These are phyloP conservation scores for Adansonia rubrostipa DNA, from an alignment of 441 rosid species.

Conservation along the genomic window DNA sequence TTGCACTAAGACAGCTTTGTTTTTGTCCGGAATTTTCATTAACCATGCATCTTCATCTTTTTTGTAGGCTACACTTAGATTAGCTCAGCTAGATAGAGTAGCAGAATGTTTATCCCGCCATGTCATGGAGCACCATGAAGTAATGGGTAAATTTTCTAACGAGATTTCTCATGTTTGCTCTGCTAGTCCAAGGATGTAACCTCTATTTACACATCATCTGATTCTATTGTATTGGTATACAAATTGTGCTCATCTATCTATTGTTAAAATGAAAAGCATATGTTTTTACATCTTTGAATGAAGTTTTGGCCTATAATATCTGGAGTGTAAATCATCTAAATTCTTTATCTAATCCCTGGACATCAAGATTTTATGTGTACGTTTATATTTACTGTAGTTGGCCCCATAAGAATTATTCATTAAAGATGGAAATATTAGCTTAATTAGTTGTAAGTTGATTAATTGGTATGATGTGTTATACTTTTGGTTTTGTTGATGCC, in stretches of 20 bases:
- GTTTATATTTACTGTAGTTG: slow-evolving; percentile 2
- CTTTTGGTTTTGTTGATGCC: slow-evolving; percentile 17
- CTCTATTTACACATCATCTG: not conserved
- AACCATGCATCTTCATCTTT: slow-evolving; percentile 25
- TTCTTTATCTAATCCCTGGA: not conserved
- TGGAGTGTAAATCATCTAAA: slow-evolving; percentile 4
- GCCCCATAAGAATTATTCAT: not conserved
- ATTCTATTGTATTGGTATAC: not conserved
- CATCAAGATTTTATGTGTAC: not conserved
- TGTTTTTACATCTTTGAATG: slow-evolving; percentile 10
- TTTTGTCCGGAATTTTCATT: slow-evolving; percentile 17
- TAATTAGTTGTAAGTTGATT: not conserved
- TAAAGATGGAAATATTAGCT: slow-evolving; percentile 12
- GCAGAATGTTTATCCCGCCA: slow-evolving; percentile 79
- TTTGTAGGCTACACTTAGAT: slow-evolving; percentile 84
- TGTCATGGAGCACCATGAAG: slow-evolving; percentile 98
- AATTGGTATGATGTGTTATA: not conserved
- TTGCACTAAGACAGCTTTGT: not conserved
- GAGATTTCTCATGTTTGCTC: slow-evolving; percentile 12
- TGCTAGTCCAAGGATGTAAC: not conserved
- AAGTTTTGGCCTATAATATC: slow-evolving; percentile 11
- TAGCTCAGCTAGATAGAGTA: slow-evolving; percentile 84
- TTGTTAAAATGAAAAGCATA: slow-evolving; percentile 7
- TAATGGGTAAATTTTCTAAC: slow-evolving; percentile 74
- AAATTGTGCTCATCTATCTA: slow-evolving; percentile 4